A percentile compares a stretch with the other conserved stretches of the same genome.
Evolutionary conservation across 108 stramenopile species (phyloP).

Genomic region (Asterionellopsis glacialis): DNA sequence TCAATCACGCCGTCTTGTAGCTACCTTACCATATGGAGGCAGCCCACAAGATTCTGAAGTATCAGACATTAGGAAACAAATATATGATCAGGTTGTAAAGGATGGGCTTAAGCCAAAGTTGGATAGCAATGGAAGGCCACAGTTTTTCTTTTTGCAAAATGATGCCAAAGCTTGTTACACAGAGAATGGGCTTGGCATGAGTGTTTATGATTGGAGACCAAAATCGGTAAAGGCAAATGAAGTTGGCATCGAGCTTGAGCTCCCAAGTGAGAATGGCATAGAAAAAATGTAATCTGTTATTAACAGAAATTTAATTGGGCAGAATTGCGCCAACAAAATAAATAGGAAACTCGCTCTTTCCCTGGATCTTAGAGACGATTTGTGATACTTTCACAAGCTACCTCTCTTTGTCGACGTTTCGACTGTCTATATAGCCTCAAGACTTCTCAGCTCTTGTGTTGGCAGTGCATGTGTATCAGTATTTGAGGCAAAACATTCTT

Average conservation of each 20-base stretch:
- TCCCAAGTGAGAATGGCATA: background rate
- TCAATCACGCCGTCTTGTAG: slow-evolving; percentile 51
- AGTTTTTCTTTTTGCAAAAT: slow-evolving; percentile 81
- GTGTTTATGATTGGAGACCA: slow-evolving; percentile 79
- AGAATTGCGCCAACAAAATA: no score
- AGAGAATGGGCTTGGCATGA: slow-evolving; percentile 75
- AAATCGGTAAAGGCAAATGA: slow-evolving; percentile 53
- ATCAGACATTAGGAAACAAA: slow-evolving; percentile 48
- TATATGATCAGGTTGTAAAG: slow-evolving; percentile 63
- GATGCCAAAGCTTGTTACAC: slow-evolving; percentile 76
- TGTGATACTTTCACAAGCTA: no score
- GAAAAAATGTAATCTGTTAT: no score
- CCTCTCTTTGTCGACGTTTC: no score
- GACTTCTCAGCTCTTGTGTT: no score
- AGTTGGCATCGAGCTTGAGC: slow-evolving; percentile 79
- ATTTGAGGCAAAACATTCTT: no score
- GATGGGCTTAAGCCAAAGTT: slow-evolving; percentile 73
- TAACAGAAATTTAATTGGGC: no score
- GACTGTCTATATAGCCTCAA: no score
- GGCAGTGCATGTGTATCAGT: no score
- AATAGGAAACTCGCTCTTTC: no score
- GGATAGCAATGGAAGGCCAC: slow-evolving; percentile 54
- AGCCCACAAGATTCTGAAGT: slow-evolving; percentile 72
- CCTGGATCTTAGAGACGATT: no score
- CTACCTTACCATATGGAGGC: slow-evolving; percentile 69